A percentile compares a stretch with the other conserved stretches of the same genome.
Conservation (phyloP, 139 green algal genomes). For the Mesotaenium endlicherianum region DNA sequence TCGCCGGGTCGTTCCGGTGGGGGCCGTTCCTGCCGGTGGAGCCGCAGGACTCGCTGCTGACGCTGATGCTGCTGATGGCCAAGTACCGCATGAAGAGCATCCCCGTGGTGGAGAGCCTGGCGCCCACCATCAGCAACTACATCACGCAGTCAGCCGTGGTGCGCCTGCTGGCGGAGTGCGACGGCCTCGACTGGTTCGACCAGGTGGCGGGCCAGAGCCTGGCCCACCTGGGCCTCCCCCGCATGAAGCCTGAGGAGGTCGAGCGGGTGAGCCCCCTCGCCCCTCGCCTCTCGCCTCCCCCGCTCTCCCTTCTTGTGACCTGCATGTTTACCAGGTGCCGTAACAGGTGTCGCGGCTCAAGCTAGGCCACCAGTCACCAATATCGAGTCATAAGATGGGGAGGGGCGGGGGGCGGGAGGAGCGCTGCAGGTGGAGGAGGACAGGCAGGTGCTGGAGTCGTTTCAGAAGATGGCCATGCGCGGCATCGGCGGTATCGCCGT, state of each 20-base stretch:
- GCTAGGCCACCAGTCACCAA: no score
- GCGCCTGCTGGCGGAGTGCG: slow-evolving; percentile 39
- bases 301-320: no score
- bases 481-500: slow-evolving; percentile 29
- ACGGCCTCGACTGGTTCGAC: slow-evolving; percentile 45
- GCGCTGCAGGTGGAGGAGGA: slow-evolving; percentile 40
- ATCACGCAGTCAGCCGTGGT: slow-evolving; percentile 38
- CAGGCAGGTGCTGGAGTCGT: slow-evolving; percentile 37
- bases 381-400: no score
- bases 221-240: slow-evolving; percentile 29
- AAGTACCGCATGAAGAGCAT: slow-evolving; percentile 46
- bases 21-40: slow-evolving; percentile 38
- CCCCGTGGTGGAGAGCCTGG: slow-evolving; percentile 23
- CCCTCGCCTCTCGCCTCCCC: no score
- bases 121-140: slow-evolving; percentile 24
- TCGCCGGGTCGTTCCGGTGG: slow-evolving; percentile 43
- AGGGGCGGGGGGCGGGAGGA: no score
- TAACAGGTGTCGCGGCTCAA: no score
- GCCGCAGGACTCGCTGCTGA: slow-evolving; percentile 33
- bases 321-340: no score
- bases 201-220: slow-evolving; percentile 3
- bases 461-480: slow-evolving; percentile 21
- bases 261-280: slow-evolving; percentile 30
- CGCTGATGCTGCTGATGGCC: slow-evolving; percentile 40
- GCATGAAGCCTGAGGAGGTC: slow-evolving; percentile 9